These are phyloP conservation scores for Elaphomyces granulatus DNA, from an alignment of 495 filamentous ascomycete genomes.

Conservation along the genomic window DNA sequence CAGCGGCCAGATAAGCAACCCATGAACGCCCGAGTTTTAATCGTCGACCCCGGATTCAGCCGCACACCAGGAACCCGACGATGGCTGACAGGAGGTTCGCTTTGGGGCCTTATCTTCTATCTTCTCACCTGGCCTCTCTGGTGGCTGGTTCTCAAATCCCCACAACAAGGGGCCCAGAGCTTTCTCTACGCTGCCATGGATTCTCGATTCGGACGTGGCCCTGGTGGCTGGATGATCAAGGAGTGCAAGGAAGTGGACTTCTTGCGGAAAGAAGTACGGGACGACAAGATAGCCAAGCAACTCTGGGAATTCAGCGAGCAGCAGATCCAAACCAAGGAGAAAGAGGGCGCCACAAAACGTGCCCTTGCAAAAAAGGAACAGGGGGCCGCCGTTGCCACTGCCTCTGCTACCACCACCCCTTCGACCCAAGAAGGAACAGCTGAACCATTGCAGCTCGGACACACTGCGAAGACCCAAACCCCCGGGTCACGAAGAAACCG, in stretches of 20 bases:
- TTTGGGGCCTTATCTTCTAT: conserved; percentile 73
- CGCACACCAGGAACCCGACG: conserved; percentile 77
- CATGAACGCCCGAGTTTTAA: conserved; percentile 61
- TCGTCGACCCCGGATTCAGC: conserved; percentile 72
- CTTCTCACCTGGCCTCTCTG: conserved; percentile 60
- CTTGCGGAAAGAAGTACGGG: conserved; percentile 55
- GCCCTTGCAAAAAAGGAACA: conserved; percentile 50
- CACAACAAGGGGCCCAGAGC: conserved; percentile 70
- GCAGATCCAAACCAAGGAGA: conserved; percentile 71
- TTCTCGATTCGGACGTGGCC: conserved; percentile 41
- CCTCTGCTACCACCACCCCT: conserved; percentile 1
- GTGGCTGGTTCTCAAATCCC: conserved; percentile 80
- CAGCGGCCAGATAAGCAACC: conserved; percentile 68
- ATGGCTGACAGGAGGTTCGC: conserved; percentile 68
- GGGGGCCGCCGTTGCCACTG: conserved; percentile 14
- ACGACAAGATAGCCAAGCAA: conserved; percentile 63
- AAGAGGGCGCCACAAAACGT: conserved; percentile 54
- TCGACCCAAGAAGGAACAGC: neutral
- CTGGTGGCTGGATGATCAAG: conserved; percentile 60
- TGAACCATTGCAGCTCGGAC: conserved; percentile 1
- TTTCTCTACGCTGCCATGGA: conserved; percentile 81
- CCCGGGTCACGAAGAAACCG: conserved; percentile 33
- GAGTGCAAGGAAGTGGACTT: conserved; percentile 69
- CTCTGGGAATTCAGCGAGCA: conserved; percentile 82
- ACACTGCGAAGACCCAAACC: conserved; percentile 20